Evolutionary conservation across 2,329 filamentous ascomycete genomes (phyloP), one percentile per base, ranked within the genome.

Genomic region (Cryphonectria japonica): DNA sequence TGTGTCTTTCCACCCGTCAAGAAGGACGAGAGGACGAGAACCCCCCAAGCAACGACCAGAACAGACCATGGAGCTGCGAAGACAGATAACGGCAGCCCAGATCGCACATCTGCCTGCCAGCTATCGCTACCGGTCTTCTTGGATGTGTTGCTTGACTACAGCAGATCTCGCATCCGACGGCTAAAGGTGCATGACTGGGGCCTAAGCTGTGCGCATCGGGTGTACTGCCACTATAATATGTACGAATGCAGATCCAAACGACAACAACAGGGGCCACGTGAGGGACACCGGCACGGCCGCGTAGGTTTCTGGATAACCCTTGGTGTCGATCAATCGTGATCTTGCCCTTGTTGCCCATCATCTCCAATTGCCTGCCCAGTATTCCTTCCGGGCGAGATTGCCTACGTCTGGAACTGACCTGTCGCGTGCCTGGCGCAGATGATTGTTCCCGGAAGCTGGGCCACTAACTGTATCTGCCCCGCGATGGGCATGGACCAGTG

Each of bases 121-220:
- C 54, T 11, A 32, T 34, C 54, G n/a, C 9, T 57, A 26, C n/a
- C n/a, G 50, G n/a, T 14, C 22, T 11, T 11, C 9, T 22, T 22
- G n/a, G n/a, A 13, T 29, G n/a, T 57, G 52, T 11, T 52, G 26
- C 59, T 22, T n/a, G 59, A 39, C 34, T 9, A 29, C 59, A 11
- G 59, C 22, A 39, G 59, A 39, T 37, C 34, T 61, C 59, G 59
- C 59, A 61, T 39, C 59, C 59, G 59, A 61, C 59, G 59, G 59
- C 59, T 39, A 39, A 34, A 61, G 5, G 19, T 32, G 11, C 57
- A 22, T 9, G 57, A 14, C 29, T 6, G 46, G 19, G 57, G 57
- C 32, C 19, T 26, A 34, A 22, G 32, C 32, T 37, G 59, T 14
- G 32, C 59, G 14, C 11, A 22, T 39, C 59, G 59, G 5, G 34